These are phyloP conservation scores for Venturia nashicola DNA, from an alignment of 2,329 filamentous ascomycete genomes.

Conservation along the genomic window DNA sequence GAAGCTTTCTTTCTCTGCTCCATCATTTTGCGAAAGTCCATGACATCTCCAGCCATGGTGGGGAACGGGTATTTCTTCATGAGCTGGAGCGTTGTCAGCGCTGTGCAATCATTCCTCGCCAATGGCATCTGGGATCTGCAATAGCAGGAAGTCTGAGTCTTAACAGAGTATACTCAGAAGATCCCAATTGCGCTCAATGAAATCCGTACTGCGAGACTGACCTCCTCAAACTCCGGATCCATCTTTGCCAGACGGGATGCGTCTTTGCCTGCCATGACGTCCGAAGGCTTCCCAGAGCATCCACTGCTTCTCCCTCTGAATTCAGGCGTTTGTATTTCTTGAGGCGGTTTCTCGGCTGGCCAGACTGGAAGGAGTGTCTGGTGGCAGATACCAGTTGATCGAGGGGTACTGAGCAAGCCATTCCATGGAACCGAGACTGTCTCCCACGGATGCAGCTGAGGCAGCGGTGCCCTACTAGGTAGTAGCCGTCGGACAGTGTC, in stretches of 20 bases:
- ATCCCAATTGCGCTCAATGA: background rate
- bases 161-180: background rate
- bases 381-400: background rate
- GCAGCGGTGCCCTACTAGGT: background rate
- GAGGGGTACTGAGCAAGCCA: slow-evolving; percentile 1
- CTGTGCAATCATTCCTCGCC: background rate
- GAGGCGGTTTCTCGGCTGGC: slow-evolving; percentile 4
- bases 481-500: background rate
- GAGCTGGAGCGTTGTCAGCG: background rate
- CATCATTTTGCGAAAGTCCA: background rate
- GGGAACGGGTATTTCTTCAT: slow-evolving; percentile 1
- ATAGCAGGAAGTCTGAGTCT: background rate
- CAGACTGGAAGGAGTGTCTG: slow-evolving; percentile 5
- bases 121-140: background rate
- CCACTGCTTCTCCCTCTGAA: background rate
- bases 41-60: background rate
- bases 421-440: background rate
- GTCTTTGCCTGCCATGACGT: slow-evolving; percentile 9
- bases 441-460: background rate
- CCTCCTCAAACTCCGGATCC: slow-evolving; percentile 10
- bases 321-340: slow-evolving; percentile 6
- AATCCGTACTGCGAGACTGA: background rate
- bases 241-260: slow-evolving; percentile 9
- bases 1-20: background rate
- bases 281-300: background rate